These are phyloP conservation scores for Elymus sibiricus DNA, from an alignment of 176 grass and related monocot species.

Conservation along the genomic window DNA sequence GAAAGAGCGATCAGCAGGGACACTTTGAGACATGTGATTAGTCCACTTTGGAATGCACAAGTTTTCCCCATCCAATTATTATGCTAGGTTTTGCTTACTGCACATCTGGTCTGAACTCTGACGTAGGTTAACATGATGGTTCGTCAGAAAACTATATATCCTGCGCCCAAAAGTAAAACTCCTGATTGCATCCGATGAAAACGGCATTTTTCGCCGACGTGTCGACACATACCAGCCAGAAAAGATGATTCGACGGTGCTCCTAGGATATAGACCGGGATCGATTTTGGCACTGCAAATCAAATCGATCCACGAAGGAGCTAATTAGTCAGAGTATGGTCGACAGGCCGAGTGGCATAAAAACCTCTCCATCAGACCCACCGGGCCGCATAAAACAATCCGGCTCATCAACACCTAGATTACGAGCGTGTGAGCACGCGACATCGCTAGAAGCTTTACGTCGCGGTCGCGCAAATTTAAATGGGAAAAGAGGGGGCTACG, in stretches of 20 bases:
- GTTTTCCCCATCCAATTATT: neutral
- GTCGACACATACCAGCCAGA: neutral
- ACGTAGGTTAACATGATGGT: slow-evolving; percentile 16
- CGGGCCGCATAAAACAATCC: slow-evolving; percentile 22
- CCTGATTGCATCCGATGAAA: slow-evolving; percentile 35
- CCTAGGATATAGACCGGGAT: neutral
- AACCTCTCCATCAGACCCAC: neutral
- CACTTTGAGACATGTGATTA: neutral
- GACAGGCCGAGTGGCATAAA: neutral
- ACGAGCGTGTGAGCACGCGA: slow-evolving; percentile 5
- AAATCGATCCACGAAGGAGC: neutral
- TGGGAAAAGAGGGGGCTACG: neutral
- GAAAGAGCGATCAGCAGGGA: neutral
- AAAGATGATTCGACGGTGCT: neutral
- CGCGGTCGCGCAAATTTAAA: neutral
- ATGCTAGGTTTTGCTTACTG: neutral
- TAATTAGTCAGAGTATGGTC: neutral
- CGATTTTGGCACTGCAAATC: slow-evolving; percentile 15
- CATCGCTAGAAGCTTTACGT: slow-evolving; percentile 31
- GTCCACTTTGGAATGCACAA: neutral
- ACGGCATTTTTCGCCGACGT: neutral
- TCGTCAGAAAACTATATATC: slow-evolving; percentile 11
- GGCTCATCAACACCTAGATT: slow-evolving; percentile 18
- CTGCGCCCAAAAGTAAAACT: slow-evolving; percentile 25
- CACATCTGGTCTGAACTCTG: neutral